Evolutionary conservation across 2,329 filamentous ascomycete species (phyloP).

Genomic region (Leptographium radiaticola): DNA sequence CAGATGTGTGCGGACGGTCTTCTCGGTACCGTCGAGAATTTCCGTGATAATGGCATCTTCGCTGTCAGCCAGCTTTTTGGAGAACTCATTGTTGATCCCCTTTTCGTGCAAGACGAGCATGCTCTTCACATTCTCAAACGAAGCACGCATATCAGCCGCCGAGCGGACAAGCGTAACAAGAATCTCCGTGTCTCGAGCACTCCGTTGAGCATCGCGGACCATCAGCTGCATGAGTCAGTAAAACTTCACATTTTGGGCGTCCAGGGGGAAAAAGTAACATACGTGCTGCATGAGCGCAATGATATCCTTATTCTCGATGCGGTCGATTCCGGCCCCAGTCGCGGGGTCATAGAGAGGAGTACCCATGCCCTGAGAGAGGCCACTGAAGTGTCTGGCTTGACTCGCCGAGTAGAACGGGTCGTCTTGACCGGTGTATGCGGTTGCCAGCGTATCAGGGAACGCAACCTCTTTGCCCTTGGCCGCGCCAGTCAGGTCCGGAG

Average conservation of each 20-base stretch:
- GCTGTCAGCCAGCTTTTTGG: conserved; percentile 62
- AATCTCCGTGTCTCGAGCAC: conserved; percentile 92
- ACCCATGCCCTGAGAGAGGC: conserved; percentile 81
- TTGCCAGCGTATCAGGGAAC: conserved; percentile 33
- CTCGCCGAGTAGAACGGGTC: conserved; percentile 55
- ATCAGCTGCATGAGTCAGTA: conserved; percentile 48
- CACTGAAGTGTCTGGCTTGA: conserved; percentile 61
- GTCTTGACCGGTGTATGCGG: conserved; percentile 22
- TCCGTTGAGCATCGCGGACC: conserved; percentile 90
- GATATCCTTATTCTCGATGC: conserved; percentile 92
- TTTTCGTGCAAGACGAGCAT: conserved; percentile 84
- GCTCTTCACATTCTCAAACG: conserved; percentile 89
- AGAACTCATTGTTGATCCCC: conserved; percentile 70
- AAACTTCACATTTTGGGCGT: background rate
- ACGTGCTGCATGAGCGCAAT: conserved; percentile 94
- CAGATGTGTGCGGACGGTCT: conserved; percentile 68
- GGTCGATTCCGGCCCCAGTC: conserved; percentile 75
- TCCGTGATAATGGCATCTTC: conserved; percentile 80
- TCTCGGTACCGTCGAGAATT: conserved; percentile 78
- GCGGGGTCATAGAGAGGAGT: conserved; percentile 85
- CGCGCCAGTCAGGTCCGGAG: conserved; percentile 32
- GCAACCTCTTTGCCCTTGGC: conserved; percentile 43
- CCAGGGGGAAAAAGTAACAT: conserved; percentile 21
- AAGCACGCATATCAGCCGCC: conserved; percentile 92
- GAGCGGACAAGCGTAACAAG: conserved; percentile 86